Base-by-base conservation (phyloP, 768 basidiomycete species). In the Pulveroboletus sp. region DNA sequence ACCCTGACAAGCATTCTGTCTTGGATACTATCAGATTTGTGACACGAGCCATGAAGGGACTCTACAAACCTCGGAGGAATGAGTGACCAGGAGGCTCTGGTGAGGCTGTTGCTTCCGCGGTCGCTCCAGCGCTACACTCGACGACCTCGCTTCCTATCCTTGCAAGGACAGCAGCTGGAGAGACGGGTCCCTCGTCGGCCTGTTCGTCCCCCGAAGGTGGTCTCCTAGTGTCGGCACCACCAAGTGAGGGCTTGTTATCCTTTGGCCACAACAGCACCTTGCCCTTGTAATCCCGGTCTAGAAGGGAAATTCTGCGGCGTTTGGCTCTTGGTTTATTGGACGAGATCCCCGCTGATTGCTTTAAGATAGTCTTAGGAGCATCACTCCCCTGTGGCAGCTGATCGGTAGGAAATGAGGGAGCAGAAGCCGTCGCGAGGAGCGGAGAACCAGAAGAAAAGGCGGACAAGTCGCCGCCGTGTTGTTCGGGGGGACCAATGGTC, bases 1-100 rank as follows among this genome's bases (percentile, higher is more conserved):
- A 88, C 77, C 49, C 85, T 76, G 27, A 96, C 84, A 6, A 94
- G 76, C 92, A 96, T 94, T 53, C 94, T 79, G 69, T 95, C 94
- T 95, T 63, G 57, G 35, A 42, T 17, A 42, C 54, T 18, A 41
- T 69, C 59, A 69, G 42, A 8, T 11, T 21, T 9, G 9, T 15
- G 37, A 47, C 18, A 32, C 17, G n/a, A 27, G 38, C 9, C 17
- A 11, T 17, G 10, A 51, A 39, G 39, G n/a, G 17, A 40, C 32
- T 39, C 46, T 32, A 49, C 72, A 52, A 57, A 92, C 92, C 93
- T 77, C 86, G 74, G 71, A 93, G 75, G n/a, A 88, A 66, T 9
- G 85, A 72, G 32, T 85, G 80, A 14, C 76, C 81, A 67, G 69
- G 71, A 21, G 66, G 47, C 35, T 56, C 54, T 24, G 57, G 50